These are phyloP conservation scores for Spizellomyces sp. DNA, from an alignment of 192 early-diverging fungal species.

Conservation along the genomic window DNA sequence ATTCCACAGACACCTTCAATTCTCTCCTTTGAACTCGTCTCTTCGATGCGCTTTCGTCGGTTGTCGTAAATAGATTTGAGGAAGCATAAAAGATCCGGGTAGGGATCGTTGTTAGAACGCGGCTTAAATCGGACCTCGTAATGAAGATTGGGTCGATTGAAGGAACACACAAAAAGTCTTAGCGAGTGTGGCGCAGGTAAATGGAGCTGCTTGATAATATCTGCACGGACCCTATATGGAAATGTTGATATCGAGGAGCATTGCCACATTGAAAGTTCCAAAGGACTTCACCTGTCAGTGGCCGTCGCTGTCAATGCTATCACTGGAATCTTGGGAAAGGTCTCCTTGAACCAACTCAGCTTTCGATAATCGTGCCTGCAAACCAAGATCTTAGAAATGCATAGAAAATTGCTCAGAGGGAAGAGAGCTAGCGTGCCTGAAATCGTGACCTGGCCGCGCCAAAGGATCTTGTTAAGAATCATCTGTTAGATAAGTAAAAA, in stretches of 20 bases:
- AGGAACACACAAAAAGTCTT: constrained; percentile 35
- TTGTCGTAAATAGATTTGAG: constrained; percentile 31
- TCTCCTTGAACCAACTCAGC: constrained; percentile 42
- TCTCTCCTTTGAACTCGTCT: constrained; percentile 16
- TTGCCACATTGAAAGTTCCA: not conserved
- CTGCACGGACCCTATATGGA: constrained; percentile 29
- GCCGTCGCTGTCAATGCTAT: constrained; percentile 82
- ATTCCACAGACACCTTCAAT: constrained; percentile 47
- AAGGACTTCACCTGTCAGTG: constrained; percentile 28
- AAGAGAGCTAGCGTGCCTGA: constrained; percentile 18
- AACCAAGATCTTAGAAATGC: not conserved
- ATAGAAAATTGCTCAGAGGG: not conserved
- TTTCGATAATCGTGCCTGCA: constrained; percentile 45
- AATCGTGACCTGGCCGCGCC: constrained; percentile 39
- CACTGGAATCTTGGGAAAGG: constrained; percentile 65
- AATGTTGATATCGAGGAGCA: not conserved
- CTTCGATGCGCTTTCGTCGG: constrained; percentile 15
- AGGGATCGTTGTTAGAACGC: constrained; percentile 36
- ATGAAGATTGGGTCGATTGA: constrained; percentile 51
- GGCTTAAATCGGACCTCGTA: constrained; percentile 53
- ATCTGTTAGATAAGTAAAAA: too few species aligned
- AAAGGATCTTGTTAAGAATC: too few species aligned
- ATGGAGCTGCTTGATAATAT: constrained; percentile 45
- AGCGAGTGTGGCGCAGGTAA: constrained; percentile 24
- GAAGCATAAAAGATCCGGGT: constrained; percentile 34